These are phyloP conservation scores for Plasmodium falciparum DNA, from an alignment of 169 alveolate species.

Conservation along the genomic window DNA sequence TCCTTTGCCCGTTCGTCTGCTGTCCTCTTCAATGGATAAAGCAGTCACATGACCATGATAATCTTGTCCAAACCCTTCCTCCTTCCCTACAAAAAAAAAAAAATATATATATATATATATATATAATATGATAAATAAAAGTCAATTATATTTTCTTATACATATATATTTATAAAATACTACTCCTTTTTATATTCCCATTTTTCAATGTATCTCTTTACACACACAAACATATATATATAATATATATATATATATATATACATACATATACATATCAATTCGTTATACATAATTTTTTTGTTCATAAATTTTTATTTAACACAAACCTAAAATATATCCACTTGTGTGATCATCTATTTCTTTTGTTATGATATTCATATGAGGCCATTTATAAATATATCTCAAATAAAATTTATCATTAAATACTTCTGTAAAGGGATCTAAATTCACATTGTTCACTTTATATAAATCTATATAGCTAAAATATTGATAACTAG, in stretches of 20 bases:
- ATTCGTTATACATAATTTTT: not conserved
- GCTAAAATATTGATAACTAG: conserved; percentile 66
- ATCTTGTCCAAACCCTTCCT: conserved; percentile 49
- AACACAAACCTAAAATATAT: conserved; percentile 51
- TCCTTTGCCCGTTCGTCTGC: conserved; percentile 81
- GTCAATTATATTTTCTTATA: no score
- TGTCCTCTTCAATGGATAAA: conserved; percentile 75
- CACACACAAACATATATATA: not conserved
- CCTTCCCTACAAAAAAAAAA: conserved; percentile 28
- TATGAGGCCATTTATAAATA: conserved; percentile 74
- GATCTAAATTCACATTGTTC: conserved; percentile 65
- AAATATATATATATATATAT: no score
- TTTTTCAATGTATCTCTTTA: not conserved
- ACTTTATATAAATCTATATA: conserved; percentile 67
- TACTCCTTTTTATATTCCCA: not conserved
- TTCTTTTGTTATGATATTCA: conserved; percentile 32
- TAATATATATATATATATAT: not conserved
- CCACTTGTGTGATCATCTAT: conserved; percentile 68
- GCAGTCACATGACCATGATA: conserved; percentile 85
- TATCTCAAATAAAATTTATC: conserved; percentile 59
- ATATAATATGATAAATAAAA: no score
- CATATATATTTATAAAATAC: no score
- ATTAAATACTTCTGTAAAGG: conserved; percentile 71
- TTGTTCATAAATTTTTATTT: not conserved
- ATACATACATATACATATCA: not conserved